Base-by-base conservation (phyloP, 2,329 filamentous ascomycete species). In the Xylariaceae sp. region DNA sequence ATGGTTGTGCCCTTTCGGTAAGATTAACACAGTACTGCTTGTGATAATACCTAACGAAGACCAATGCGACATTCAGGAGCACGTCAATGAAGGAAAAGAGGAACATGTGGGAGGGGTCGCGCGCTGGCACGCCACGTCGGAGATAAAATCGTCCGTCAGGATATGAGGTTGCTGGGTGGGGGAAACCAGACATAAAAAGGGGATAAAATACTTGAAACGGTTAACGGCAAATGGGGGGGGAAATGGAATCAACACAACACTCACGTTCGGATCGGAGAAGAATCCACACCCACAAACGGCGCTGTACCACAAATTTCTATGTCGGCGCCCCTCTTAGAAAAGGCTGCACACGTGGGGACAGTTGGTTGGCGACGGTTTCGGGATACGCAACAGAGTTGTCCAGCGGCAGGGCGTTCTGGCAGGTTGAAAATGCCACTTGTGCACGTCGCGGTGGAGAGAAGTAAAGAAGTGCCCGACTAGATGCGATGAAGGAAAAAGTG, bases 341-440 rank as follows among this genome's bases (percentile, higher is more conserved):
- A 54, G 48, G 50, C 50, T 55, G 51, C 49, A 55, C 53, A 55
- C 53, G 53, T 55, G 53, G 53, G 51, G 51, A 50, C 51, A 49
- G 44, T 49, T 53, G 42, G 47, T 54, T 54, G 49, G 47, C 45
- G 45, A 40, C 27, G 46, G 46, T 46, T 48, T 42, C 33, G 40
- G 49, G 45, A 47, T 52, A 42, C 47, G 44, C 44, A 36, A 44
- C 37, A 23, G 33, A 38, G 47, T 47, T 34, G 38, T 37, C 42
- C 41, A 34, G 46, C 39, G 45, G 46, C 47, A 36, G 45, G 45
- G 45, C 48, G 39, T 35, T 42, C n/a, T n/a, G n/a, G n/a, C n/a
- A n/a, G n/a, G n/a, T n/a, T n/a, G n/a, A n/a, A n/a, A n/a, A n/a
- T n/a, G n/a, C n/a, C n/a, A n/a, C n/a, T n/a, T n/a, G n/a, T n/a